These are phyloP conservation scores for Beta macrorhiza DNA, from an alignment of 179 eudicot species.

Conservation along the genomic window DNA sequence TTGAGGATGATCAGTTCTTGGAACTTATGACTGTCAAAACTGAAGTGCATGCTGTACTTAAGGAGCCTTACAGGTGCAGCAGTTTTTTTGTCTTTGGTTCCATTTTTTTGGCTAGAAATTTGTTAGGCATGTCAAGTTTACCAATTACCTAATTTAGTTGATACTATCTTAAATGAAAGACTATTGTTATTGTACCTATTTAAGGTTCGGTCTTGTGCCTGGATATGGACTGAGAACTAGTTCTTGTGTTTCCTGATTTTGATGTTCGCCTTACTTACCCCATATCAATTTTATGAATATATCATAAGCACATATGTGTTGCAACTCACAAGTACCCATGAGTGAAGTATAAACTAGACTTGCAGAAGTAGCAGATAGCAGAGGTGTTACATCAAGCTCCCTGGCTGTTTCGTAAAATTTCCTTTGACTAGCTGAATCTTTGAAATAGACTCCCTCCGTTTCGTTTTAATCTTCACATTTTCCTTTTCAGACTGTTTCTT, in stretches of 20 bases:
- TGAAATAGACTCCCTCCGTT: not conserved
- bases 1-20: slow-evolving; percentile 84
- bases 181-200: not conserved
- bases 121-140: not conserved
- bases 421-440: not conserved
- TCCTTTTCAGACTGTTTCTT: too few relatives aligned
- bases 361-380: not conserved
- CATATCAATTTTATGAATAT: not conserved
- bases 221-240: not conserved
- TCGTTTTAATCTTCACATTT: too few relatives aligned
- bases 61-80: slow-evolving; percentile 94
- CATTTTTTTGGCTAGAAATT: not conserved
- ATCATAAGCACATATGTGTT: not conserved
- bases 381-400: not conserved
- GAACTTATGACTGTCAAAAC: slow-evolving; percentile 71
- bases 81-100: slow-evolving; percentile 11
- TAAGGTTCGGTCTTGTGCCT: not conserved
- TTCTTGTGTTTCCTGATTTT: not conserved
- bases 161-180: not conserved
- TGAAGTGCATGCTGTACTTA: slow-evolving; percentile 70
- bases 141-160: not conserved
- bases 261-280: not conserved
- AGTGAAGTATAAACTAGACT: not conserved
- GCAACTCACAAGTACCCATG: not conserved
- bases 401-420: not conserved